Evolutionary conservation across 495 filamentous ascomycete species (phyloP).

Genomic region (Talaromyces borbonicus): DNA sequence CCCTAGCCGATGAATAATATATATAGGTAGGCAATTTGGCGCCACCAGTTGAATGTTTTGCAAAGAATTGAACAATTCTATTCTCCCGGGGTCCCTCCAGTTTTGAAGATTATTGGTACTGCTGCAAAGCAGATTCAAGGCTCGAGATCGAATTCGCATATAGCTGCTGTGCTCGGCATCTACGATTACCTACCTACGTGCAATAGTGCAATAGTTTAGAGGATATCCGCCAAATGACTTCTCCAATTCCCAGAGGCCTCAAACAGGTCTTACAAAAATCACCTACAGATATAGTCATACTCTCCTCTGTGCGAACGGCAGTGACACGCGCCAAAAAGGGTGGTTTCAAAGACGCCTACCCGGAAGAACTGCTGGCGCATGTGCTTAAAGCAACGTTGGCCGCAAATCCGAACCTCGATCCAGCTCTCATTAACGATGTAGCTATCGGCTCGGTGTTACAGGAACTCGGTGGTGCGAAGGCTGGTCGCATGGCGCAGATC

Average conservation of each 20-base stretch:
- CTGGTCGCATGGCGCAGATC: slow-evolving; percentile 81
- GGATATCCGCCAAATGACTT: slow-evolving; percentile 40
- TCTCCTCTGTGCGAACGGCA: slow-evolving; percentile 79
- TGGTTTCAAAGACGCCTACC: slow-evolving; percentile 77
- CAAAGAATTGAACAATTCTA: too few relatives aligned
- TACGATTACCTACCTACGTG: neutral
- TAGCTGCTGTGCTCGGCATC: too few relatives aligned
- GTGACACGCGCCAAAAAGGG: slow-evolving; percentile 76
- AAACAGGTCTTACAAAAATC: slow-evolving; percentile 70
- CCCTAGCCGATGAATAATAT: slow-evolving; percentile 43
- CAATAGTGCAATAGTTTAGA: neutral
- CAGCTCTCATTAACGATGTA: slow-evolving; percentile 65
- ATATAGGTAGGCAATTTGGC: too few relatives aligned
- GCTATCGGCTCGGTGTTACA: slow-evolving; percentile 80
- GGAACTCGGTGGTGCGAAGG: slow-evolving; percentile 85
- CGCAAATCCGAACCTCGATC: slow-evolving; percentile 64
- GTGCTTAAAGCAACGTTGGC: slow-evolving; percentile 77
- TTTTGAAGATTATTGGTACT: neutral
- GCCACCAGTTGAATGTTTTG: too few relatives aligned
- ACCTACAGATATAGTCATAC: slow-evolving; percentile 76
- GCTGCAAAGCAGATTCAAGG: neutral
- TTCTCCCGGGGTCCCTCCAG: too few relatives aligned
- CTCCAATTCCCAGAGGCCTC: slow-evolving; percentile 53
- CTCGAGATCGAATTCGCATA: too few relatives aligned
- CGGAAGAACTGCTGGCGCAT: slow-evolving; percentile 73